Percentiles rank a stretch among this genome's conserved stretches.
These are phyloP conservation scores for Lophiostoma macrostomum DNA, from an alignment of 495 filamentous ascomycete genomes.

Conservation along the genomic window DNA sequence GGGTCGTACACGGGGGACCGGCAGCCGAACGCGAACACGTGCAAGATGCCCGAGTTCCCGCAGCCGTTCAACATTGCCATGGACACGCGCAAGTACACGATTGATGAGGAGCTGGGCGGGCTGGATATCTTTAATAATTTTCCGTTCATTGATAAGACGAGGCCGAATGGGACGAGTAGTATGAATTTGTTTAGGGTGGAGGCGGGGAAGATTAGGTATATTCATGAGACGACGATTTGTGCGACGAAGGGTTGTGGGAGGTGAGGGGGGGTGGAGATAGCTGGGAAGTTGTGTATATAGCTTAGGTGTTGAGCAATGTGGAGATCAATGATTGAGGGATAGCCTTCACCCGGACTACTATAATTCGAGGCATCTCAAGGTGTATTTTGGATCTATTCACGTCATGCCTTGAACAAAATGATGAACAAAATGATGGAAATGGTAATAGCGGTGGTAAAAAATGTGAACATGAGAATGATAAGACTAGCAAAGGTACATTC, in stretches of 20 bases:
- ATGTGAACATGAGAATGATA: too few species aligned
- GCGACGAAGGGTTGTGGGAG: constrained; percentile 20
- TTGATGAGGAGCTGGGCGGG: constrained; percentile 28
- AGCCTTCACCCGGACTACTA: too few species aligned
- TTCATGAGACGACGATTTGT: constrained; percentile 28
- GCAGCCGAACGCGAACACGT: constrained; percentile 12
- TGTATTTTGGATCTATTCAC: too few species aligned
- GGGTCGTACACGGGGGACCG: constrained; percentile 32
- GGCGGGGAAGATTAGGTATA: constrained; percentile 29
- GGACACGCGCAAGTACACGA: constrained; percentile 34
- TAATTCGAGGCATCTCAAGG: too few species aligned
- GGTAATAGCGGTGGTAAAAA: too few species aligned
- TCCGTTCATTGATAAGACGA: constrained; percentile 29
- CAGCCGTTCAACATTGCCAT: constrained; percentile 35
- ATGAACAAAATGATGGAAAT: too few species aligned
- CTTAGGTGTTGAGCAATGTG: too few species aligned
- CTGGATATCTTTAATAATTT: constrained; percentile 30
- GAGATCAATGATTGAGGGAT: too few species aligned
- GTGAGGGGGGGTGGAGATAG: neutral
- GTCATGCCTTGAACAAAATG: too few species aligned
- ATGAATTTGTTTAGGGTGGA: constrained; percentile 27
- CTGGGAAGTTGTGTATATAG: too few species aligned
- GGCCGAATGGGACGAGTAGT: constrained; percentile 18
- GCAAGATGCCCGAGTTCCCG: constrained; percentile 26
- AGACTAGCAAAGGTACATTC: too few species aligned